These are phyloP conservation scores for Quercus aquifolioides DNA, from an alignment of 306 rosid species.

Conservation along the genomic window DNA sequence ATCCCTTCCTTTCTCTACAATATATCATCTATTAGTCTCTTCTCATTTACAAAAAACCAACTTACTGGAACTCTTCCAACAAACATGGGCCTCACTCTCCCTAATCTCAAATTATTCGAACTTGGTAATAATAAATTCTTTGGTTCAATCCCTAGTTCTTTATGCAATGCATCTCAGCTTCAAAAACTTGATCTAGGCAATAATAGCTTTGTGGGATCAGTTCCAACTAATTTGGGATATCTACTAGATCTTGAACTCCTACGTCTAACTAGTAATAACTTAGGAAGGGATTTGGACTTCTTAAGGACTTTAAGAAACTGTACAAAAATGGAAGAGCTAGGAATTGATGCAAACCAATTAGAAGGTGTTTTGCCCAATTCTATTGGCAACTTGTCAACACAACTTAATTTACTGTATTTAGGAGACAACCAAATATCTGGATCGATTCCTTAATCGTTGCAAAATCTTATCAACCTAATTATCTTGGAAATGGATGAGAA, in stretches of 20 bases:
- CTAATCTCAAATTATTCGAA: background rate
- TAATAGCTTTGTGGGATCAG: background rate
- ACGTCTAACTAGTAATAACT: background rate
- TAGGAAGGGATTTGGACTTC: constrained; percentile 10
- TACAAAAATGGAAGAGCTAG: background rate
- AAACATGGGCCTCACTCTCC: background rate
- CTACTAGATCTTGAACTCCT: background rate
- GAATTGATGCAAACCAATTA: background rate
- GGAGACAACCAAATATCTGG: background rate
- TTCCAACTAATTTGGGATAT: constrained; percentile 2
- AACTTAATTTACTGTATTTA: background rate
- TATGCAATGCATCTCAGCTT: background rate
- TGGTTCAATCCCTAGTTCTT: constrained; percentile 1
- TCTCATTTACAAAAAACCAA: background rate
- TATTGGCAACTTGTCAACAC: background rate
- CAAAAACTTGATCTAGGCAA: background rate
- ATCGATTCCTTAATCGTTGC: background rate
- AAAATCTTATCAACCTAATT: background rate
- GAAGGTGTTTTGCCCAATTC: background rate
- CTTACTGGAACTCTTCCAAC: background rate
- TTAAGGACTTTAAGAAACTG: background rate
- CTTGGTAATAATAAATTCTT: background rate
- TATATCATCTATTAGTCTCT: background rate
- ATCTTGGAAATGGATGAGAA: background rate
- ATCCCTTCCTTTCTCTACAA: constrained; percentile 28